Percentiles rank a stretch among this genome's conserved stretches.
phyloP scores from a whole-genome alignment of 2,329 filamentous ascomycete species.

The Fusarium sp. region DNA sequence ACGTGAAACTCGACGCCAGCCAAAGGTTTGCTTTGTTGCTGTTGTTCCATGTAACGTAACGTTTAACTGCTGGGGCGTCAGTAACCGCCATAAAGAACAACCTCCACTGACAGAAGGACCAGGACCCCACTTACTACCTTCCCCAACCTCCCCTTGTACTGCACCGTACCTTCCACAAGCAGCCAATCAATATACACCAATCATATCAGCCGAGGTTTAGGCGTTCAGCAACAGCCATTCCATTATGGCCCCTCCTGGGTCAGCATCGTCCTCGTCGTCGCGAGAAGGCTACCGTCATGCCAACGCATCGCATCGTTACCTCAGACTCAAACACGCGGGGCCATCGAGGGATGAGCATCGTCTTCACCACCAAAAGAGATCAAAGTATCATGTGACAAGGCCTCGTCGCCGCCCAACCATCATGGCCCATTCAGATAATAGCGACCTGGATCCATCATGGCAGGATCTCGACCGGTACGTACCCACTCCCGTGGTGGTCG shows the following conservation, averaged over 20 bases:
- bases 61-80: conserved; percentile 38
- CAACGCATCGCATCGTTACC: conserved; percentile 49
- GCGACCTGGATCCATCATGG: conserved; percentile 72
- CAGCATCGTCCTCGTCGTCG: conserved; percentile 43
- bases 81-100: conserved; percentile 36
- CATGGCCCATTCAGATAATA: conserved; percentile 53
- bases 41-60: conserved; percentile 45
- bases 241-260: conserved; percentile 43
- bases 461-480: conserved; percentile 81
- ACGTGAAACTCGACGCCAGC: conserved; percentile 26
- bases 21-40: conserved; percentile 17
- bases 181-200: conserved; percentile 38
- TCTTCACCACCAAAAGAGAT: conserved; percentile 32
- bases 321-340: conserved; percentile 46
- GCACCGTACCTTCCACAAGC: background rate
- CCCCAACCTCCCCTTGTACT: background rate
- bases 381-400: conserved; percentile 46
- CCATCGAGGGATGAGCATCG: conserved; percentile 35
- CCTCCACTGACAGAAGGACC: conserved; percentile 1
- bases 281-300: conserved; percentile 32
- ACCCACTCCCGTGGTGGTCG: conserved; percentile 22
- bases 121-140: conserved; percentile 26
- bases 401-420: conserved; percentile 47
- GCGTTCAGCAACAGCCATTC: conserved; percentile 35
- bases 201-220: conserved; percentile 42